These are phyloP conservation scores for Plectosphaerella sp. DNA, from an alignment of 2,329 filamentous ascomycete species.

Conservation along the genomic window DNA sequence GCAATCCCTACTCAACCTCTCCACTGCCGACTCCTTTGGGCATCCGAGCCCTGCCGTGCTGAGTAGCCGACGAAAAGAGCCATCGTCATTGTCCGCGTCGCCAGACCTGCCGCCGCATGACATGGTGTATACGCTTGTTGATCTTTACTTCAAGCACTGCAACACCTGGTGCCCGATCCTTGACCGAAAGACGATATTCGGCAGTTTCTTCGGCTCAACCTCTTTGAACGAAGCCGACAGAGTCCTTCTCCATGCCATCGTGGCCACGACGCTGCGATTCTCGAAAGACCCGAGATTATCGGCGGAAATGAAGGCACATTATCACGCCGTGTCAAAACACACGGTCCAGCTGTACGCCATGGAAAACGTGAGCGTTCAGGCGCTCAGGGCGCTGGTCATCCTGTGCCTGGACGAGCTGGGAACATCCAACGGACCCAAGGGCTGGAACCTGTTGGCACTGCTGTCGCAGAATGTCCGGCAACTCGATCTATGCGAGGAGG, in stretches of 20 bases:
- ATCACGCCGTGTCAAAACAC: conserved; percentile 32
- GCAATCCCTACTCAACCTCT: conserved; percentile 13
- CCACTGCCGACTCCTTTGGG: conserved; percentile 8
- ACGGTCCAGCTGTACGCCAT: conserved; percentile 36
- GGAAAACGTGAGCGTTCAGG: conserved; percentile 33
- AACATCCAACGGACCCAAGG: conserved; percentile 35
- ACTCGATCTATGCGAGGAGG: conserved; percentile 33
- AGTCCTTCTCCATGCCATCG: conserved; percentile 37
- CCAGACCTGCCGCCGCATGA: conserved; percentile 55
- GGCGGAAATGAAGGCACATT: conserved; percentile 29
- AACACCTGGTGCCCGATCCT: conserved; percentile 53
- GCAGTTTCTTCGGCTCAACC: conserved; percentile 34
- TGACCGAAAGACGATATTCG: conserved; percentile 36
- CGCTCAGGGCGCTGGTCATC: conserved; percentile 34
- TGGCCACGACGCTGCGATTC: conserved; percentile 37
- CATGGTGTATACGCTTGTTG: conserved; percentile 53
- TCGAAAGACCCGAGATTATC: conserved; percentile 33
- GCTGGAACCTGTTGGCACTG: conserved; percentile 35
- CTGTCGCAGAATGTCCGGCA: conserved; percentile 33
- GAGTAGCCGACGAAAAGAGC: conserved; percentile 11
- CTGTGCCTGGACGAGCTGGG: conserved; percentile 36
- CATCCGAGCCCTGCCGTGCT: not conserved
- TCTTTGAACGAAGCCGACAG: conserved; percentile 32
- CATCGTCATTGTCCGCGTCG: conserved; percentile 29
- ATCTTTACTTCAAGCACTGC: conserved; percentile 60